Base-by-base conservation (phyloP, 2,329 filamentous ascomycete species). In the Parastagonospora avenae region DNA sequence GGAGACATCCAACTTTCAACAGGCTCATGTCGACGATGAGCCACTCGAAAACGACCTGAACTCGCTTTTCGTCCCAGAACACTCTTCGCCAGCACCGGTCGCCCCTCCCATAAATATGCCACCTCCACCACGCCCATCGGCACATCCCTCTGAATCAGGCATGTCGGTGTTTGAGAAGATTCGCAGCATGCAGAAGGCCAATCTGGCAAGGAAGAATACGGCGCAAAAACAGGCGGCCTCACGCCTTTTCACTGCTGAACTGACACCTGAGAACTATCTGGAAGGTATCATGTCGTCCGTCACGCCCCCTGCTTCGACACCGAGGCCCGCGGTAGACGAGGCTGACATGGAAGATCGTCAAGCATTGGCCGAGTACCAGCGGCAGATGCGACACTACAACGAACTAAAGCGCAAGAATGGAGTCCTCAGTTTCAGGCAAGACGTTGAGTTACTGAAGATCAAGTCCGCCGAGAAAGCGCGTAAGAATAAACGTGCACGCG, bases 391-490 rank as follows among this genome's bases (percentile, higher is more conserved):
- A 0, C 16, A 63, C 12, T 73, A 59, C 30, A 57, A 70, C 1
- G 41, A 52, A 0, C 32, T 68, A 4, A 63, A 41, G 38, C 39
- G 9, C 8, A 58, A 55, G 19, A 57, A 58, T 31, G 64, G 67
- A 8, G 40, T 28, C 2, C 54, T 71, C 0, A 37, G 39, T 1
- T 68, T 73, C 43, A 33, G 36, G 7, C 50, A 70, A 27, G 63
- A 73, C 2, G 37, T 73, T 24, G 63, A 64, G 15, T 73, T 64
- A 67, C 55, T 67, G 54, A 63, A 50, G 43, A 59, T 72, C 10
- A 19, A 46, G 36, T 42, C 35, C 4, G 57, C 39, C 0, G 66
- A 74, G 47, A 37, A 54, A 8, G 60, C 62, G 11, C 38, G 59
- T 11, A 33, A 33, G 24, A 54, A 44, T 33, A 68, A 64, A 37